These are phyloP conservation scores for Hymenoscyphus albidus DNA, from an alignment of 2,329 filamentous ascomycete species.

Conservation along the genomic window DNA sequence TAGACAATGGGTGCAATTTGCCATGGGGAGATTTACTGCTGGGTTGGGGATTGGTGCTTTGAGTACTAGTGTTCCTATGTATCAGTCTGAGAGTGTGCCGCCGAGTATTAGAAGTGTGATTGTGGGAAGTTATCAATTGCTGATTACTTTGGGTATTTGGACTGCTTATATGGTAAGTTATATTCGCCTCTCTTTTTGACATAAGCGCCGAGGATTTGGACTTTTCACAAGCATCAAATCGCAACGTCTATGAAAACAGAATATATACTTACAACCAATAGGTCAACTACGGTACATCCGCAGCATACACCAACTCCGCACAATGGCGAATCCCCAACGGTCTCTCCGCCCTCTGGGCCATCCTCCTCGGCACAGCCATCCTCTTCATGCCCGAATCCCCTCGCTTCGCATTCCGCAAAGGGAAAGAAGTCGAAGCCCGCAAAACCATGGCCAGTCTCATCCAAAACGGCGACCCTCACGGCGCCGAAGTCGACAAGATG, in stretches of 20 bases:
- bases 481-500: constrained; percentile 42
- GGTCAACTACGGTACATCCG: constrained; percentile 59
- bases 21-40: constrained; percentile 61
- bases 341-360: constrained; percentile 52
- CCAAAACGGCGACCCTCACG: constrained; percentile 39
- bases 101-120: constrained; percentile 61
- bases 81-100: constrained; percentile 63
- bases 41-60: constrained; percentile 63
- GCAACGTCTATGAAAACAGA: not conserved
- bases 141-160: constrained; percentile 67
- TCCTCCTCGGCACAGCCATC: constrained; percentile 48
- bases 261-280: constrained; percentile 38
- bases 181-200: not conserved
- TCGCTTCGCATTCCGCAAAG: constrained; percentile 47
- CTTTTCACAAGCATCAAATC: no score
- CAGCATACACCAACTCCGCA: constrained; percentile 39
- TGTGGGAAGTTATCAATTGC: constrained; percentile 63
- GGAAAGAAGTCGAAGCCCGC: constrained; percentile 47
- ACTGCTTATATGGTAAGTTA: constrained; percentile 46
- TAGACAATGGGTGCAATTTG: constrained; percentile 59
- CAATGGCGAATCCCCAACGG: constrained; percentile 62
- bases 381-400: constrained; percentile 54
- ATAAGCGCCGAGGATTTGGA: no score
- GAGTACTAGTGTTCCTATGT: constrained; percentile 64
- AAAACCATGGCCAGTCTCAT: constrained; percentile 44